Evolutionary conservation across 2,329 filamentous ascomycete genomes (phyloP), one percentile per base, ranked within the genome.

Genomic region (Berkeleyomyces basicola): DNA sequence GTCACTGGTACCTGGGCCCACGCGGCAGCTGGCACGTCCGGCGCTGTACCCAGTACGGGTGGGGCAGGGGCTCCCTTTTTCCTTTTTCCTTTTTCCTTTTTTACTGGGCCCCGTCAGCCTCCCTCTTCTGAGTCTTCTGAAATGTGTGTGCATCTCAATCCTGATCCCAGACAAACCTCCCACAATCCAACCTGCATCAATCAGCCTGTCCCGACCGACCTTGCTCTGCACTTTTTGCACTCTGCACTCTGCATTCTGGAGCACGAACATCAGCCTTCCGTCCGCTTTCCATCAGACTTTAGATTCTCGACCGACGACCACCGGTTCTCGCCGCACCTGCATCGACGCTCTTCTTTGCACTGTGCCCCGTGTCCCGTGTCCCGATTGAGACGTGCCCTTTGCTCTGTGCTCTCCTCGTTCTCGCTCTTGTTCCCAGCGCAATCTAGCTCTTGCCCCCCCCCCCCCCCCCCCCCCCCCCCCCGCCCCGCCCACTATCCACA

Each of bases 101-200:
- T 58, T 62, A 69, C 71, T 70, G 72, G 72, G 70, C 72, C 72
- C 72, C 72, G 69, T 71, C 70, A 71, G 71, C 70, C 69, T 68
- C 66, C 66, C 65, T 66, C 67, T 67, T 65, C 66, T 61, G 67
- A 65, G 64, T 66, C 65, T 66, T 68, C 47, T 40, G 60, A 59
- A 62, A 55, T 64, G 43, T 62, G 59, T 62, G 63, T 57, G 39
- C 59, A 42, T 64, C 63, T 64, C n/a, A 62, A 59, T 62, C 49
- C 60, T 36, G 55, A 59, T 62, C 49, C 60, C 31, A 59, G 53
- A 62, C 59, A 58, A 37, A 59, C 51, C 59, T 64, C 59, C 43
- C 60, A 64, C 59, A 62, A 57, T 44, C 44, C 53, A 62, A 64
- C 58, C 63, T 10, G 49, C 51, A 62, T 58, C 61, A 57, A 62